Conservation (phyloP, 352 stramenopile species). For the Paralagenidium karlingii region DNA sequence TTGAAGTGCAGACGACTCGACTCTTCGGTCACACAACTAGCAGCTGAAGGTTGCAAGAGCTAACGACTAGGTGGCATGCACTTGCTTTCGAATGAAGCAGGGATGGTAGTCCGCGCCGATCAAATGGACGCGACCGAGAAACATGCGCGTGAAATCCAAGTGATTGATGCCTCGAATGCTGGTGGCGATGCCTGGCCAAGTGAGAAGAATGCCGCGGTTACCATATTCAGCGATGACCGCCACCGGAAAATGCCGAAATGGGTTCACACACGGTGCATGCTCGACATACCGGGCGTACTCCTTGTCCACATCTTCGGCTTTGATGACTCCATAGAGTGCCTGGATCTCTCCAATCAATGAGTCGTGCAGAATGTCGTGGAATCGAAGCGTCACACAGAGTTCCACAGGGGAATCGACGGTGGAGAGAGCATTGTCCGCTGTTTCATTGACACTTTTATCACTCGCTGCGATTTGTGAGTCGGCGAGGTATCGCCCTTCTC, state of each 20-base stretch:
- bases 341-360: background rate
- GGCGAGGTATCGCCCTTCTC: too few relatives aligned
- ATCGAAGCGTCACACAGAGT: background rate
- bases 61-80: too few relatives aligned
- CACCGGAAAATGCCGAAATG: background rate
- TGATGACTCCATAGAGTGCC: background rate
- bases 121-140: background rate
- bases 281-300: background rate
- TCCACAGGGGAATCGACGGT: background rate
- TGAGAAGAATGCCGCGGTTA: background rate
- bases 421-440: background rate
- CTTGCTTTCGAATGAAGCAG: too few relatives aligned
- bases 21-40: too few relatives aligned
- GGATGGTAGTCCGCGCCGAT: too few relatives aligned
- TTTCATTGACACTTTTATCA: background rate
- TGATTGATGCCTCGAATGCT: background rate
- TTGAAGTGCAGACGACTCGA: too few relatives aligned
- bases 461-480: too few relatives aligned
- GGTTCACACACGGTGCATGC: background rate
- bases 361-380: constrained; percentile 1
- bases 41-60: too few relatives aligned
- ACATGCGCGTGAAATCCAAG: background rate
- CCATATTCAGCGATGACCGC: background rate
- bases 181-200: background rate
- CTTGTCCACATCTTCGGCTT: background rate